Percentiles rank a stretch among this genome's conserved stretches.
Conservation (phyloP, 805 yeast species). For the Schwanniomyces yamadae region DNA sequence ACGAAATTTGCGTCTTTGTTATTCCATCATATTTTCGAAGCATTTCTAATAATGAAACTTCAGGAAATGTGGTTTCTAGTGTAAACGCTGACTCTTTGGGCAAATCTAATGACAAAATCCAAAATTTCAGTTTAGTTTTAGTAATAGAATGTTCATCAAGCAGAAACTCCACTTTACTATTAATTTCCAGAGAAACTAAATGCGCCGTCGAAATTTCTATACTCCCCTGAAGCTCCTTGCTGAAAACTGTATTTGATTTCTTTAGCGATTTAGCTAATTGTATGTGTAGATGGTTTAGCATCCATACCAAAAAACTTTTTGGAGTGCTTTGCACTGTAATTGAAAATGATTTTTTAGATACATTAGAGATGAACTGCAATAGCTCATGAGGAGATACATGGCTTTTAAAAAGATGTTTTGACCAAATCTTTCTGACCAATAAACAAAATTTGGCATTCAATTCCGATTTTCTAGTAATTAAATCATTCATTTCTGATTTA, state of each 20-base stretch:
- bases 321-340: slow-evolving; percentile 49
- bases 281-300: slow-evolving; percentile 47
- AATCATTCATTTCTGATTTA: slow-evolving; percentile 19
- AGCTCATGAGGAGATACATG: slow-evolving; percentile 72
- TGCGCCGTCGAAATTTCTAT: slow-evolving; percentile 28
- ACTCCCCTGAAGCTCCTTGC: slow-evolving; percentile 53
- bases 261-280: slow-evolving; percentile 14
- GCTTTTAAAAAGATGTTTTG: slow-evolving; percentile 51
- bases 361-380: slow-evolving; percentile 45
- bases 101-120: slow-evolving; percentile 57
- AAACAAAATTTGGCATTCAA: slow-evolving; percentile 45
- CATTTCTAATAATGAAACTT: slow-evolving; percentile 45
- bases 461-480: slow-evolving; percentile 12
- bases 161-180: slow-evolving; percentile 23
- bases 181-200: slow-evolving; percentile 11
- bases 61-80: slow-evolving; percentile 43
- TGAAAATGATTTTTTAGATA: slow-evolving; percentile 45
- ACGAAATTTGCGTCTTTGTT: slow-evolving; percentile 27
- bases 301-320: slow-evolving; percentile 57
- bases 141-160: slow-evolving; percentile 6
- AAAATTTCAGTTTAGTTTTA: slow-evolving; percentile 31
- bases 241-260: slow-evolving; percentile 21
- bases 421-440: slow-evolving; percentile 64
- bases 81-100: slow-evolving; percentile 34
- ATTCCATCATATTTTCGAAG: slow-evolving; percentile 41